phyloP scores from a whole-genome alignment of 768 basidiomycete species.

The Tricholomella constricta region DNA sequence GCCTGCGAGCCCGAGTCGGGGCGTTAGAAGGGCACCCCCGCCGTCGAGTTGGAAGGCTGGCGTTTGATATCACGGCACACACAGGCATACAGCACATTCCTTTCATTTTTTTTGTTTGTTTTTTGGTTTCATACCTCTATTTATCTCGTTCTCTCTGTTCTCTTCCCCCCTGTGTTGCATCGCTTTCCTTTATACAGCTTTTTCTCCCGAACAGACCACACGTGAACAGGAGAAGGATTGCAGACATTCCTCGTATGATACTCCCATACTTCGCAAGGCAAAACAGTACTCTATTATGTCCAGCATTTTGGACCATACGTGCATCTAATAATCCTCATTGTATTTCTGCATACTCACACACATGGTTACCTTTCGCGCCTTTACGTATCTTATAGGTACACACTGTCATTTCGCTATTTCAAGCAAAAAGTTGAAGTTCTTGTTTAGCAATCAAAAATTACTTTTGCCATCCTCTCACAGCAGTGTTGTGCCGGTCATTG shows the following conservation, averaged over 20 bases:
- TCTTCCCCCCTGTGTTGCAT: conserved; percentile 4
- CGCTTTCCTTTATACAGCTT: conserved; percentile 10
- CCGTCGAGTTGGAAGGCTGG: conserved; percentile 66
- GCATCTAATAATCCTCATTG: conserved; percentile 25
- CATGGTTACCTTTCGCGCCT: conserved; percentile 16
- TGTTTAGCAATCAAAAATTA: no score
- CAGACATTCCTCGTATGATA: conserved; percentile 2
- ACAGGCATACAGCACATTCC: not conserved
- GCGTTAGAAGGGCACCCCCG: conserved; percentile 42
- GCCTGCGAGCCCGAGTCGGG: conserved; percentile 37
- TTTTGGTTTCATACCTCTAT: conserved; percentile 12
- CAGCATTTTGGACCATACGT: conserved; percentile 16
- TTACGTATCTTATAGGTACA: conserved; percentile 2
- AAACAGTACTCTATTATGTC: conserved; percentile 17
- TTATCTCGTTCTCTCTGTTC: conserved; percentile 6
- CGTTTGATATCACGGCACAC: no score
- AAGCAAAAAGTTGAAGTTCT: no score
- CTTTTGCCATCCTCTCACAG: no score
- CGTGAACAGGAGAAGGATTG: conserved; percentile 1
- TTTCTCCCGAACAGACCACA: conserved; percentile 2
- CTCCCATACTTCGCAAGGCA: conserved; percentile 6
- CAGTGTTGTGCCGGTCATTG: conserved; percentile 7
- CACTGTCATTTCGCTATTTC: not conserved
- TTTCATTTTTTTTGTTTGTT: conserved; percentile 9
- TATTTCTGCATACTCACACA: conserved; percentile 28